Evolutionary conservation across 331 rosid species (phyloP).

Genomic region (Quercus phellos): DNA sequence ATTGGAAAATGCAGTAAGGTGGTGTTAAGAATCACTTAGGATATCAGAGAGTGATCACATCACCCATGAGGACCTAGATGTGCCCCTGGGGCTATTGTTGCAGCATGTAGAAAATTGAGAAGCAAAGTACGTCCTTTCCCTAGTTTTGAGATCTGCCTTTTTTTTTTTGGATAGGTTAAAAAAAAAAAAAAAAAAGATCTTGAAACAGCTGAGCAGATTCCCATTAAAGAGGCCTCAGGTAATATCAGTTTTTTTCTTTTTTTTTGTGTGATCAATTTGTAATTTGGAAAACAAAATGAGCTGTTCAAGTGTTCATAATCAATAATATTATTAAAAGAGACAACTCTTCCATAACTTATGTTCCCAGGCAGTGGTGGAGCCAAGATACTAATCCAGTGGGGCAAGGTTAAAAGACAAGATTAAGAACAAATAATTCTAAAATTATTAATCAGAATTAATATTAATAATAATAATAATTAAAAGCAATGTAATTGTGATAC

Average conservation of each 20-base stretch:
- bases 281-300: not conserved
- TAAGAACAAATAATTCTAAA: no score
- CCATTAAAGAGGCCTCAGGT: not conserved
- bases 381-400: no score
- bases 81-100: not conserved
- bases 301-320: not conserved
- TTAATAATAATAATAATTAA: no score
- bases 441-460: no score
- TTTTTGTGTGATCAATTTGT: not conserved
- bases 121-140: not conserved
- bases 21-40: not conserved
- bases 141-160: not conserved
- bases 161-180: not conserved
- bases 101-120: not conserved
- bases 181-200: not conserved
- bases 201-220: not conserved
- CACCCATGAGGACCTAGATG: not conserved
- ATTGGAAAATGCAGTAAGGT: not conserved
- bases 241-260: not conserved
- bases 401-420: no score
- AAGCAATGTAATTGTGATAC: no score
- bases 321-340: conserved; percentile 1
- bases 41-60: not conserved
- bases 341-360: conserved; percentile 5
- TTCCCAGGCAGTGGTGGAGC: not conserved